Evolutionary conservation across 352 stramenopile species (phyloP).

Genomic region (Globisporangium sylvaticum): DNA sequence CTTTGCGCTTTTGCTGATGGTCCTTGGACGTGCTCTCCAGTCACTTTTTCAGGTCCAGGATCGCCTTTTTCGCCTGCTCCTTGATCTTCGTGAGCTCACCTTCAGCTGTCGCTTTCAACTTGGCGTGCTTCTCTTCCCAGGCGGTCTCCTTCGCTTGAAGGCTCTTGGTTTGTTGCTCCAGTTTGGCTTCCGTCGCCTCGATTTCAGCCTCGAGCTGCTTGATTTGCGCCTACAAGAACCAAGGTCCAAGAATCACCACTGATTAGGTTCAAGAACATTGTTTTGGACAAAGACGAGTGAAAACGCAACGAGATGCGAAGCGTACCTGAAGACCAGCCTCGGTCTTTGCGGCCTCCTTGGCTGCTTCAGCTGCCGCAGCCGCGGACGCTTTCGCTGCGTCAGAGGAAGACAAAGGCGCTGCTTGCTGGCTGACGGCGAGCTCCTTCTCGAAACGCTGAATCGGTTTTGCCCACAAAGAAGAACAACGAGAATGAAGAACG

Average conservation of each 20-base stretch:
- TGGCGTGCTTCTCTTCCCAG: constrained; percentile 66
- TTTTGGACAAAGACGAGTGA: no score
- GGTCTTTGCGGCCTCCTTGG: constrained; percentile 25
- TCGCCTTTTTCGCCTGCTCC: constrained; percentile 85
- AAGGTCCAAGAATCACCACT: not conserved
- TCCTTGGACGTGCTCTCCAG: constrained; percentile 57
- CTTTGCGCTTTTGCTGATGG: constrained; percentile 52
- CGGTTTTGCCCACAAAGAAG: constrained; percentile 17
- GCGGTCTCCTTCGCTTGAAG: constrained; percentile 40
- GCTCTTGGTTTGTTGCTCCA: constrained; percentile 52
- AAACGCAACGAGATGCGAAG: not conserved
- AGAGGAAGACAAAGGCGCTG: constrained; percentile 21
- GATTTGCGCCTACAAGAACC: constrained; percentile 27
- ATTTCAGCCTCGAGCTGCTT: constrained; percentile 33
- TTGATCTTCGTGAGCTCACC: constrained; percentile 80
- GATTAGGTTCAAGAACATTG: not conserved
- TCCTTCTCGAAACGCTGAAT: constrained; percentile 62
- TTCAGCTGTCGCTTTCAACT: constrained; percentile 75
- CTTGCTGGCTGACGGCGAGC: constrained; percentile 29
- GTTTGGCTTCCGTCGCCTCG: constrained; percentile 31
- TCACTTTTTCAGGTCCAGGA: constrained; percentile 78
- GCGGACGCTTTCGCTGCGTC: constrained; percentile 27
- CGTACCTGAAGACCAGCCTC: constrained; percentile 39
- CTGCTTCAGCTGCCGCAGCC: constrained; percentile 5
- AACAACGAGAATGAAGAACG: not conserved